phyloP scores from a whole-genome alignment of 1,284 basidiomycete species.

The Blastosporella zonata region DNA sequence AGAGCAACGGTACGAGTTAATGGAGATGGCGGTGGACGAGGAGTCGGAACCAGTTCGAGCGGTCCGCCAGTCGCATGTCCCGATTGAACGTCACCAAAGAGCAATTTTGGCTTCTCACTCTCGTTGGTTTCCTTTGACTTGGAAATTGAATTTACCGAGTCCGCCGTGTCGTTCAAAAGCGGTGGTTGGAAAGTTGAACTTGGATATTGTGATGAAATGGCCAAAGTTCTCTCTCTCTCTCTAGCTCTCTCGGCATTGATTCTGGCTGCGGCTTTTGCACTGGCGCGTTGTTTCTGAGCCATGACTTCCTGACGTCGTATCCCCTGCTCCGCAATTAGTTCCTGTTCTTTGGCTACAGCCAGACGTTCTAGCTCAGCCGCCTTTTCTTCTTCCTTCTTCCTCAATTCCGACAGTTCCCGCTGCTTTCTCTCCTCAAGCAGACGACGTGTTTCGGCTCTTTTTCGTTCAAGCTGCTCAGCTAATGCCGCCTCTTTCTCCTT shows the following conservation, averaged over 20 bases:
- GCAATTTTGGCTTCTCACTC: not conserved
- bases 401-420: conserved; percentile 9
- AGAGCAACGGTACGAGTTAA: conserved; percentile 3
- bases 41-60: not conserved
- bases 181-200: conserved; percentile 2
- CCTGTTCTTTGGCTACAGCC: conserved; percentile 16
- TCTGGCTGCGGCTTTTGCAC: conserved; percentile 24
- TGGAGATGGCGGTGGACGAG: conserved; percentile 1
- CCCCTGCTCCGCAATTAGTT: conserved; percentile 25
- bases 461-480: conserved; percentile 5
- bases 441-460: conserved; percentile 2
- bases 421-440: conserved; percentile 7
- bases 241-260: conserved; percentile 25
- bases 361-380: conserved; percentile 5
- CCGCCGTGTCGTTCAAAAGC: not conserved
- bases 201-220: conserved; percentile 9
- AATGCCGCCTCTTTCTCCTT: conserved; percentile 5
- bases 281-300: conserved; percentile 27
- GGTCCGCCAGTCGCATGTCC: not conserved
- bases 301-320: conserved; percentile 25
- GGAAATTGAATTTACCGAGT: conserved; percentile 17
- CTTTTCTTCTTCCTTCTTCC: conserved; percentile 16
- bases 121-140: conserved; percentile 9
- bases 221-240: conserved; percentile 15
- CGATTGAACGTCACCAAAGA: conserved; percentile 12